Evolutionary conservation across 345 rosid genomes (phyloP).

Genomic region (Eucalyptus urophylla): DNA sequence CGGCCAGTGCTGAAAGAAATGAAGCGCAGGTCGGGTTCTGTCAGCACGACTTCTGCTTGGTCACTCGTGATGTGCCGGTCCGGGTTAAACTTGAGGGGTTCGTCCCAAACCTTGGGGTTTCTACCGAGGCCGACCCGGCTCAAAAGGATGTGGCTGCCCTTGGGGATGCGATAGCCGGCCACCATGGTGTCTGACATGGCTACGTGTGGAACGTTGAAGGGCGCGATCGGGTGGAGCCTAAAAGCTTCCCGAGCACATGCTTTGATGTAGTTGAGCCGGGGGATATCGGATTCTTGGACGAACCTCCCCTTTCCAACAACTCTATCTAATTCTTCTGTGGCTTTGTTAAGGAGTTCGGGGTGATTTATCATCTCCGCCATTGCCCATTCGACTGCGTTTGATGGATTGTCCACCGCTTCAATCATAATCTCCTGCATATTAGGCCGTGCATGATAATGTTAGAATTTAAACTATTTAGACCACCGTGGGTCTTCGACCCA

Average conservation of each 20-base stretch:
- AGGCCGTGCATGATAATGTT: background rate
- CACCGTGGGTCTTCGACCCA: background rate
- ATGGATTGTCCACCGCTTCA: conserved; percentile 26
- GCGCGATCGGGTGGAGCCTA: conserved; percentile 5
- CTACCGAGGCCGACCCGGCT: conserved; percentile 16
- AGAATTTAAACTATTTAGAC: background rate
- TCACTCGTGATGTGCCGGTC: conserved; percentile 3
- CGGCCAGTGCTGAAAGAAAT: background rate
- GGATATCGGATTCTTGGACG: conserved; percentile 15
- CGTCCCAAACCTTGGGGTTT: conserved; percentile 13
- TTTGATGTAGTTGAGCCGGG: conserved; percentile 7
- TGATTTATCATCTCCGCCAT: conserved; percentile 16
- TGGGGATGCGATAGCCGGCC: conserved; percentile 12
- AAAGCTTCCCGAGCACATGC: background rate
- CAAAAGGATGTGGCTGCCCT: conserved; percentile 10
- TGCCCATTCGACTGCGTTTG: conserved; percentile 19
- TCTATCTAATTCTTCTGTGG: conserved; percentile 2
- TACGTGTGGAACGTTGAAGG: conserved; percentile 6
- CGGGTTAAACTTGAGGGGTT: conserved; percentile 10
- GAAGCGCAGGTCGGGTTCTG: background rate
- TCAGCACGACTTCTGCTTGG: background rate
- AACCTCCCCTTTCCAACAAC: conserved; percentile 8
- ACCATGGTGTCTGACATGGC: conserved; percentile 6
- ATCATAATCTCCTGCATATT: conserved; percentile 17
- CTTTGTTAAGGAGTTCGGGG: conserved; percentile 3